A percentile compares a stretch with the other conserved stretches of the same genome.
Evolutionary conservation across 495 filamentous ascomycete species (phyloP).

Genomic region (Usnea hakonensis): DNA sequence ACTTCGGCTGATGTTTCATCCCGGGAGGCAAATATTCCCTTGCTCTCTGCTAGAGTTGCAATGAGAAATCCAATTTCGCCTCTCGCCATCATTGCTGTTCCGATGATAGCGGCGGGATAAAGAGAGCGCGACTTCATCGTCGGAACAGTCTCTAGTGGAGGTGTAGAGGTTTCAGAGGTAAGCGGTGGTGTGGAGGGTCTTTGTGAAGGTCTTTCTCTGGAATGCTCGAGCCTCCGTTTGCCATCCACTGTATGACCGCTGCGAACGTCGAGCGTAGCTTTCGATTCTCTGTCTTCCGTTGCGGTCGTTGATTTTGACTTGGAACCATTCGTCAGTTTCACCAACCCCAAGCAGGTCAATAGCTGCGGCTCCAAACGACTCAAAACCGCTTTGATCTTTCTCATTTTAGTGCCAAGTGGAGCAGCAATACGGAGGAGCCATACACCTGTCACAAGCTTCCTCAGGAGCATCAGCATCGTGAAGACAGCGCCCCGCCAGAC

Average conservation of each 20-base stretch:
- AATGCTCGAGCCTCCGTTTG: background rate
- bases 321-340: background rate
- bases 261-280: background rate
- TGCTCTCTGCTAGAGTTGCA: slow-evolving; percentile 55
- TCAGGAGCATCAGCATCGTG: slow-evolving; percentile 57
- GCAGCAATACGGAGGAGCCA: slow-evolving; percentile 51
- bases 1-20: background rate
- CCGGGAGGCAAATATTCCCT: slow-evolving; percentile 44
- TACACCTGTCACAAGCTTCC: slow-evolving; percentile 55
- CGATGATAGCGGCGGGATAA: slow-evolving; percentile 47
- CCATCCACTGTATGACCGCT: background rate
- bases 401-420: background rate
- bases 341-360: background rate
- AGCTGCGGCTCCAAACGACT: background rate
- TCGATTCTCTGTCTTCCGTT: background rate
- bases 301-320: background rate
- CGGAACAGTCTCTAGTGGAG: background rate
- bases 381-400: background rate
- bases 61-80: slow-evolving; percentile 78
- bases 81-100: slow-evolving; percentile 61
- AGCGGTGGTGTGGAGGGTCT: background rate
- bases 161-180: background rate
- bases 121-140: slow-evolving; percentile 4
- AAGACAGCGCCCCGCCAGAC: slow-evolving; percentile 71
- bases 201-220: background rate